Evolutionary conservation across 2,329 filamentous ascomycete species (phyloP).

Genomic region (Sphaerulina musiva): DNA sequence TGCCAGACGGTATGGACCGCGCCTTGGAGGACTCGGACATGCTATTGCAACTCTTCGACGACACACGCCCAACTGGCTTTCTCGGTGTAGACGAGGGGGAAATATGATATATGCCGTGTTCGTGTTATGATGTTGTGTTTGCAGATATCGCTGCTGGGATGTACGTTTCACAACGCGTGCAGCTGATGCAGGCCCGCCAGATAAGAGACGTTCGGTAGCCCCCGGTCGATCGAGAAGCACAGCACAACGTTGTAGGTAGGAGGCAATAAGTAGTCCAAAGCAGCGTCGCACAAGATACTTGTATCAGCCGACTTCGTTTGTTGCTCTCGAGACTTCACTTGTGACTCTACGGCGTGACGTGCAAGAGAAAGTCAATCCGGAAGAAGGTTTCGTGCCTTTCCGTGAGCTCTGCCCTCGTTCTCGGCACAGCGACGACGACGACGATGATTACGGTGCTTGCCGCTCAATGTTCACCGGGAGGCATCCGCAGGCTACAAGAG

Average conservation of each 20-base stretch:
- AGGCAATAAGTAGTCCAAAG: neutral
- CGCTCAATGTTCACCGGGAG: no score
- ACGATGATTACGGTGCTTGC: no score
- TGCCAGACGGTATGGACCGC: slow-evolving; percentile 21
- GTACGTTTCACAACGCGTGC: neutral
- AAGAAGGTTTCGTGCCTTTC: neutral
- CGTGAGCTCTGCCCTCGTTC: no score
- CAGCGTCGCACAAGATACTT: neutral
- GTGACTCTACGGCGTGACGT: neutral
- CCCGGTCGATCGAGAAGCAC: neutral
- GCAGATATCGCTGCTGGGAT: neutral
- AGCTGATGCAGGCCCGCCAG: neutral
- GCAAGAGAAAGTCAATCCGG: neutral
- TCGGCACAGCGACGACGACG: no score
- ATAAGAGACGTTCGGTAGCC: neutral
- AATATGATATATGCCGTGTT: neutral
- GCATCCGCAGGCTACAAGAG: no score
- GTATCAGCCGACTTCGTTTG: neutral
- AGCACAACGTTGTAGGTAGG: no score
- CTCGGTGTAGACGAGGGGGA: neutral
- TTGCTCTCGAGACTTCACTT: neutral
- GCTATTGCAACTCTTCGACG: neutral
- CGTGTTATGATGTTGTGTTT: neutral
- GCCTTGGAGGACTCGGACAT: slow-evolving; percentile 16
- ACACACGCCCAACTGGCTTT: neutral